Base-by-base conservation (phyloP, 495 filamentous ascomycete species). In the Penicillium pulvis region DNA sequence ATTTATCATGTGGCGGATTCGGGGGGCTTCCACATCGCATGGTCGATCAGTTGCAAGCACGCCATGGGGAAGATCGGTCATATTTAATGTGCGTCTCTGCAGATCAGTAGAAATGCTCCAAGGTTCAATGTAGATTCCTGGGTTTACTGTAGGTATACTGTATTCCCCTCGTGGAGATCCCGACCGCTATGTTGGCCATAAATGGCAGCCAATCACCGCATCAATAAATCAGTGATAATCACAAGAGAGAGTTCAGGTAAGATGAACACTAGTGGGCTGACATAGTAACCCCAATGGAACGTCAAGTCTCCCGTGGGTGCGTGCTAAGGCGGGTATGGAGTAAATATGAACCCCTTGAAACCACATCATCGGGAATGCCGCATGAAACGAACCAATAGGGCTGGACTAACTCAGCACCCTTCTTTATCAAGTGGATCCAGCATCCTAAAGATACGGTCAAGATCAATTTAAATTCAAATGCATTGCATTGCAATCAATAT, bases 401-500 rank as follows among this genome's bases (percentile, higher is more conserved):
- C 39, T 41, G 16, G 4, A 17, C 16, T 3, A 41, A 41, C 5
- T 10, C 10, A 36, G 10, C 9, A 36, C 12, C 14, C 16, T 41
- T n/a, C 33, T 11, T 10, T 16, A 47, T 14, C 9, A 12, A 14
- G 20, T 47, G 24, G 19, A 47, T 30, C 4, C 42, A 19, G 7
- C 1, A 44, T 44, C 17, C 11, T 7, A 47, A 16, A 36, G 8
- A n/a, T 24, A n/a, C 17, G 14, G 17, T n/a, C 39, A 41, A 41
- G 12, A 52, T 52, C 17, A 41, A 52, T 23, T 14, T 3, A 36
- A 52, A 20, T 39, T 23, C 49, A 45, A 33, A 47, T 48, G 50
- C 41, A 52, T 47, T 51, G 33, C 33, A 10, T 36, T 41, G 39
- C 41, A 52, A 47, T 53, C 48, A 49, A 60, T 46, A 44, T 58